These are phyloP conservation scores for Musa troglodytarum DNA, from an alignment of 176 grass and related monocot genomes.

Conservation along the genomic window DNA sequence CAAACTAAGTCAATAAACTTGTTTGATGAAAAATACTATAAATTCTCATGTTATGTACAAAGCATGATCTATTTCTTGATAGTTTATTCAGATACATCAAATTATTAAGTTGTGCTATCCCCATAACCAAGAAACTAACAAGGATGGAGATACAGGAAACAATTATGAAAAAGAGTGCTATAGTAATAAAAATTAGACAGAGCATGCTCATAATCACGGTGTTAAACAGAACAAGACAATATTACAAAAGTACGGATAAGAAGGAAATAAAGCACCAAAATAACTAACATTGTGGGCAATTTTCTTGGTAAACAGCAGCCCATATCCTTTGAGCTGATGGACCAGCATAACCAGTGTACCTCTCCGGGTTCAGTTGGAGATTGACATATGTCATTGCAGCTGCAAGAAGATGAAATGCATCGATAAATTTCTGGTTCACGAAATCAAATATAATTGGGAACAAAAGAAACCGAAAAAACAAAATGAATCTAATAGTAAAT, in stretches of 20 bases:
- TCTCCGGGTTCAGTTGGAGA: constrained; percentile 87
- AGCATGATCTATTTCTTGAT: neutral
- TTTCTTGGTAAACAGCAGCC: constrained; percentile 11
- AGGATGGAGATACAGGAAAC: neutral
- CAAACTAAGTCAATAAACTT: too few species aligned
- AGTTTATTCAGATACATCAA: neutral
- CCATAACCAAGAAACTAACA: neutral
- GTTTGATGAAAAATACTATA: too few species aligned
- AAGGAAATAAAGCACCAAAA: neutral
- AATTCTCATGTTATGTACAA: neutral
- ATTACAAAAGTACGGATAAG: neutral
- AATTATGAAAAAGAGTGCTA: neutral
- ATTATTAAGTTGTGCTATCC: neutral
- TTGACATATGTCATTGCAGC: constrained; percentile 95
- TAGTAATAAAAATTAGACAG: neutral
- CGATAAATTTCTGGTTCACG: constrained; percentile 8
- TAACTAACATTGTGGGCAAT: constrained; percentile 14
- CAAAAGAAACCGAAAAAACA: neutral
- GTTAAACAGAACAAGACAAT: neutral
- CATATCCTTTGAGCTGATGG: constrained; percentile 10
- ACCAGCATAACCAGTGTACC: constrained; percentile 11
- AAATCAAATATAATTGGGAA: constrained; percentile 12
- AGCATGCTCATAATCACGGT: neutral
- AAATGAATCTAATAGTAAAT: constrained; percentile 8
- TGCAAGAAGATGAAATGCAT: constrained; percentile 27